A percentile compares a stretch with the other conserved stretches of the same genome.
Conservation (phyloP, 257 asterid species). For the Nicotiana benthamiana region DNA sequence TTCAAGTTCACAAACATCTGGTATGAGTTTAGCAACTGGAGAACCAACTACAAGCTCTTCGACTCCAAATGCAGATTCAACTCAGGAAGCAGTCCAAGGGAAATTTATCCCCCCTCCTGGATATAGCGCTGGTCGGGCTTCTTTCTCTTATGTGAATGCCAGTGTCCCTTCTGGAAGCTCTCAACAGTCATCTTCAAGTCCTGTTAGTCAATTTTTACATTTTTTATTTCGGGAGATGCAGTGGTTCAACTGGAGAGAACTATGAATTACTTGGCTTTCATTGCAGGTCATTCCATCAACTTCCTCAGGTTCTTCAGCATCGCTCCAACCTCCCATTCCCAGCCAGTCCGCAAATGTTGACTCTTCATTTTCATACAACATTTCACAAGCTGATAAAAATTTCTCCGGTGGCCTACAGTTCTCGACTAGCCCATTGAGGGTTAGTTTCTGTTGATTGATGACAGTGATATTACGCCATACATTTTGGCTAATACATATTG, state of each 20-base stretch:
- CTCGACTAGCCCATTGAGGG: slow-evolving; percentile 25
- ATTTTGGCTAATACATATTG: neutral
- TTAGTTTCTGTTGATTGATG: slow-evolving; percentile 1
- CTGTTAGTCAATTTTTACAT: slow-evolving; percentile 18
- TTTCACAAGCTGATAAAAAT: slow-evolving; percentile 19
- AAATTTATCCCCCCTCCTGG: slow-evolving; percentile 10
- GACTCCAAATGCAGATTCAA: slow-evolving; percentile 8
- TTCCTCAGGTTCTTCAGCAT: slow-evolving; percentile 18
- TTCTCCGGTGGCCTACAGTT: slow-evolving; percentile 17
- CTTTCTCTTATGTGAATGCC: slow-evolving; percentile 30
- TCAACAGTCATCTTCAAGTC: slow-evolving; percentile 22
- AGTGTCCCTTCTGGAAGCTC: slow-evolving; percentile 20
- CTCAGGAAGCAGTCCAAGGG: slow-evolving; percentile 1
- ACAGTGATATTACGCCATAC: neutral
- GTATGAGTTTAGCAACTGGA: slow-evolving; percentile 7
- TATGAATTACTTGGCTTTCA: slow-evolving; percentile 10
- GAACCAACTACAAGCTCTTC: slow-evolving; percentile 7
- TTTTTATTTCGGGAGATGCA: neutral
- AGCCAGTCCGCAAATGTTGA: slow-evolving; percentile 16
- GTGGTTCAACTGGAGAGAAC: neutral
- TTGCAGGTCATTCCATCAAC: slow-evolving; percentile 23
- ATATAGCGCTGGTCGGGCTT: slow-evolving; percentile 15
- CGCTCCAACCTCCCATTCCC: slow-evolving; percentile 19
- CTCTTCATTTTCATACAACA: slow-evolving; percentile 20
- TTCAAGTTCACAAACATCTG: slow-evolving; percentile 11